Conservation (phyloP, 306 rosid genomes). For the Medicago arabica region DNA sequence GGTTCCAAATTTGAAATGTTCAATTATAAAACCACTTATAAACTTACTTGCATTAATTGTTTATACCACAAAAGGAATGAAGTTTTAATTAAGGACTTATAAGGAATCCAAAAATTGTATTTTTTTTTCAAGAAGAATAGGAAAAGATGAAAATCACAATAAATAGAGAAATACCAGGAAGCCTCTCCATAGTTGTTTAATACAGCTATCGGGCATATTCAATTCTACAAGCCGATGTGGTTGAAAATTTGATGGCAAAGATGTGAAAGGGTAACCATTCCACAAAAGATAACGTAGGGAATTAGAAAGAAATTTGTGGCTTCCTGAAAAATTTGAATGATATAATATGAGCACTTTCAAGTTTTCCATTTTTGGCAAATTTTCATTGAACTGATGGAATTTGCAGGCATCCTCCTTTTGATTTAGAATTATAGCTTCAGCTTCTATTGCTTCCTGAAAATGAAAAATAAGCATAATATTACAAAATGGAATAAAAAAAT, state of each 20-base stretch:
- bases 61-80: too few species aligned
- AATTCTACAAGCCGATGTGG: neutral
- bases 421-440: constrained; percentile 32
- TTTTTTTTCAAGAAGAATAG: too few species aligned
- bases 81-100: too few species aligned
- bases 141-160: too few species aligned
- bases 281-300: constrained; percentile 1
- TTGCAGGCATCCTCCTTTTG: neutral
- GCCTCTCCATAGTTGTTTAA: constrained; percentile 6
- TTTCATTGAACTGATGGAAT: neutral
- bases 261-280: constrained; percentile 4
- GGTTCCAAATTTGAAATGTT: too few species aligned
- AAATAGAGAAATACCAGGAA: neutral
- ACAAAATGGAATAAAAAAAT: too few species aligned
- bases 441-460: neutral
- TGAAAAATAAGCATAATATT: too few species aligned
- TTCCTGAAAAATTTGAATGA: neutral
- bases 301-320: neutral
- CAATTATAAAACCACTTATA: too few species aligned
- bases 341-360: constrained; percentile 14
- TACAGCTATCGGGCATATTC: neutral
- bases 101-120: too few species aligned
- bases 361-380: neutral
- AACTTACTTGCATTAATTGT: too few species aligned
- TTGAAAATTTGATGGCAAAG: constrained; percentile 17